Percentiles rank a stretch among this genome's conserved stretches.
These are phyloP conservation scores for Nevesoporus exiguus DNA, from an alignment of 768 basidiomycete genomes.

Conservation along the genomic window DNA sequence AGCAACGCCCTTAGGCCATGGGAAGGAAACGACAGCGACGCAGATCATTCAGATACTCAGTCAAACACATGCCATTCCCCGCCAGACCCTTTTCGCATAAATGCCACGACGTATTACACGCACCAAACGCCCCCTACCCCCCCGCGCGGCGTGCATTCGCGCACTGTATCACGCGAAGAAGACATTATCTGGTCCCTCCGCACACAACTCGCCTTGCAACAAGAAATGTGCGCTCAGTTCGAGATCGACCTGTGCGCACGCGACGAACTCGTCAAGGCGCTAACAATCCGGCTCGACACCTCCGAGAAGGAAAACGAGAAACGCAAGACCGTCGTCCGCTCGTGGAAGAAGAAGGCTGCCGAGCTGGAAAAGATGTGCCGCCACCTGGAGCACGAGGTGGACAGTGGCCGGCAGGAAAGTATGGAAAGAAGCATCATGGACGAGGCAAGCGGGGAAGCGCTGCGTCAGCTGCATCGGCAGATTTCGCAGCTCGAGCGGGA, in stretches of 20 bases:
- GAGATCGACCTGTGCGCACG: slow-evolving; percentile 71
- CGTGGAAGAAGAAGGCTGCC: slow-evolving; percentile 74
- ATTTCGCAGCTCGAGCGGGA: too few species aligned
- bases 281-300: slow-evolving; percentile 51
- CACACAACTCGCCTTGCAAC: slow-evolving; percentile 71
- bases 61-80: slow-evolving; percentile 37
- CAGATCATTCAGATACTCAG: slow-evolving; percentile 15
- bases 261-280: slow-evolving; percentile 65
- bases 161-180: slow-evolving; percentile 68
- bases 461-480: slow-evolving; percentile 35
- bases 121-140: slow-evolving; percentile 70
- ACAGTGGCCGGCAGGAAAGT: slow-evolving; percentile 76
- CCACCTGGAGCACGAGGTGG: slow-evolving; percentile 81
- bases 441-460: slow-evolving; percentile 72
- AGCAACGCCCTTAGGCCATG: slow-evolving; percentile 52
- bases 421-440: slow-evolving; percentile 82
- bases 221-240: slow-evolving; percentile 71
- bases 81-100: slow-evolving; percentile 71
- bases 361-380: slow-evolving; percentile 69
- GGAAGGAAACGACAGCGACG: slow-evolving; percentile 22
- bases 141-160: slow-evolving; percentile 46
- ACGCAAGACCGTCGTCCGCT: slow-evolving; percentile 48
- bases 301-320: slow-evolving; percentile 63
- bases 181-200: slow-evolving; percentile 68
- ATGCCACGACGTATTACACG: slow-evolving; percentile 75